Evolutionary conservation across 176 grass and related monocot species (phyloP).

Genomic region (Carex cristatella): DNA sequence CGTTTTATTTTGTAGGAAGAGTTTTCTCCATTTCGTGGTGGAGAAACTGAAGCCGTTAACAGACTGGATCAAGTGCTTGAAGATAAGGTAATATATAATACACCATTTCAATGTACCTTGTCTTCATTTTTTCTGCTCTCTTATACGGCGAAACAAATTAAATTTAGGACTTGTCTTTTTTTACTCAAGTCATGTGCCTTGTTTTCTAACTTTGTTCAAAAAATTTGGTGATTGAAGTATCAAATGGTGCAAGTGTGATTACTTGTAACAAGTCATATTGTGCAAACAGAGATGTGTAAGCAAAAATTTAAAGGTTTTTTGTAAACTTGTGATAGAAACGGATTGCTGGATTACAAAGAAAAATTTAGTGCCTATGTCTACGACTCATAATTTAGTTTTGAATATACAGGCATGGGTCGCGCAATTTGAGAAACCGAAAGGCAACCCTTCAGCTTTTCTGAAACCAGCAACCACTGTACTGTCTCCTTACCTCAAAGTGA

Average conservation of each 20-base stretch:
- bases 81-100: slow-evolving; percentile 39
- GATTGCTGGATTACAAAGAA: neutral
- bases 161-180: neutral
- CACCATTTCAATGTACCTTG: neutral
- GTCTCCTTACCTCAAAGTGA: slow-evolving; percentile 80
- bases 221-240: neutral
- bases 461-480: slow-evolving; percentile 79
- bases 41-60: slow-evolving; percentile 70
- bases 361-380: neutral
- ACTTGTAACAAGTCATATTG: neutral
- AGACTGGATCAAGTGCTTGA: slow-evolving; percentile 63
- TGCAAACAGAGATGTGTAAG: neutral
- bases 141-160: neutral
- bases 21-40: slow-evolving; percentile 55
- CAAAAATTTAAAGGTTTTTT: neutral
- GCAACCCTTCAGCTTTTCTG: slow-evolving; percentile 73
- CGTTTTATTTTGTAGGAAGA: slow-evolving; percentile 49
- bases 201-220: neutral
- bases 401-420: slow-evolving; percentile 63
- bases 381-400: neutral
- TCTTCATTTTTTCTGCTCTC: neutral
- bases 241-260: neutral
- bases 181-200: neutral
- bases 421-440: slow-evolving; percentile 96
- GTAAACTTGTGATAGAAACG: neutral